These are phyloP conservation scores for Parafenestella ontariensis DNA, from an alignment of 2,329 filamentous ascomycete genomes.

Conservation along the genomic window DNA sequence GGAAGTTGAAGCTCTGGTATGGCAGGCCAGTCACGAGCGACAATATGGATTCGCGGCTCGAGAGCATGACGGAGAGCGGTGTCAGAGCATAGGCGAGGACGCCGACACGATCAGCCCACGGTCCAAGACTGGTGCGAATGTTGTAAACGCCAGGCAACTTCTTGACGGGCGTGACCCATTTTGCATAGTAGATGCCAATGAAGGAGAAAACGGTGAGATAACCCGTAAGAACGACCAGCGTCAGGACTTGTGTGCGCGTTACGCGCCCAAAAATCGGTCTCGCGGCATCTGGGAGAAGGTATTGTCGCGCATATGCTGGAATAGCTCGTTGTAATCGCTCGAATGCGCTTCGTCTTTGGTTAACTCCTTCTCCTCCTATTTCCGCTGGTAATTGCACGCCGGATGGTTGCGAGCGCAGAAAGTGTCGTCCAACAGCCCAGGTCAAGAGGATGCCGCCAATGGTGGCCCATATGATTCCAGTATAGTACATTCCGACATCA, in stretches of 20 bases:
- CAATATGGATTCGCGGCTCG: conserved; percentile 73
- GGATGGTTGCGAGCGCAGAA: conserved; percentile 34
- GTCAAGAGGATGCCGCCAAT: conserved; percentile 58
- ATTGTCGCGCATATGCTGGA: conserved; percentile 54
- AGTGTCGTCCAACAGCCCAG: conserved; percentile 49
- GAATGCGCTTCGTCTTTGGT: conserved; percentile 28
- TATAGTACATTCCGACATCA: conserved; percentile 63
- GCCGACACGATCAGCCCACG: conserved; percentile 73
- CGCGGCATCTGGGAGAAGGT: conserved; percentile 68
- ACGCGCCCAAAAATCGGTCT: conserved; percentile 69
- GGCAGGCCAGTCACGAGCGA: conserved; percentile 75
- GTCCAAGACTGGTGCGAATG: conserved; percentile 70
- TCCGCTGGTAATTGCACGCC: conserved; percentile 32
- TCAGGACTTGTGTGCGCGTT: conserved; percentile 70
- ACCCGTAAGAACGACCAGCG: conserved; percentile 63
- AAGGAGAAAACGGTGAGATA: conserved; percentile 72
- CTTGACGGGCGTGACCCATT: conserved; percentile 74
- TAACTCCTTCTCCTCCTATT: conserved; percentile 28
- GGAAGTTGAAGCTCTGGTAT: conserved; percentile 76
- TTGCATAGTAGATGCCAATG: conserved; percentile 71
- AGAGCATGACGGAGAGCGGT: conserved; percentile 71
- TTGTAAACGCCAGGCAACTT: conserved; percentile 62
- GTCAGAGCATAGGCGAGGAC: conserved; percentile 76
- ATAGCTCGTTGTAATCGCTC: conserved; percentile 46
- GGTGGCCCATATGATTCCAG: conserved; percentile 64